phyloP scores from a whole-genome alignment of 2,329 filamentous ascomycete genomes.

The Fusarium sp. region DNA sequence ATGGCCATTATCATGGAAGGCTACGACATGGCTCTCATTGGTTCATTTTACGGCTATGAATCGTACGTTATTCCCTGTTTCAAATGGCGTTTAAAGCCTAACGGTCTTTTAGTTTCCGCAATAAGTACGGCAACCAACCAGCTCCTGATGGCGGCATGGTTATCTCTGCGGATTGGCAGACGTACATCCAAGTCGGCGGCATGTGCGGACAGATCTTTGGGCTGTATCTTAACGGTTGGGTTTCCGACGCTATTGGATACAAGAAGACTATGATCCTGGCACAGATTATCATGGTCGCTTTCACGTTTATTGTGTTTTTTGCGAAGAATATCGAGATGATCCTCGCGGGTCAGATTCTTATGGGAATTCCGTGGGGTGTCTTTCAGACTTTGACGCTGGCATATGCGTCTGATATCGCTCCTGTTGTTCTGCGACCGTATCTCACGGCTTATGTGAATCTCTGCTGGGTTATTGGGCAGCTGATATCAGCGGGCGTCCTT shows the following conservation, averaged over 20 bases:
- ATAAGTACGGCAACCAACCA: conserved; percentile 58
- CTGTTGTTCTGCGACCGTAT: conserved; percentile 63
- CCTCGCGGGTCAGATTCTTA: conserved; percentile 66
- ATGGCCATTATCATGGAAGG: conserved; percentile 56
- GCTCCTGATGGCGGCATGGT: conserved; percentile 31
- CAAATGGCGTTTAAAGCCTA: neutral
- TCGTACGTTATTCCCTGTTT: conserved; percentile 15
- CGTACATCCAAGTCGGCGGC: conserved; percentile 51
- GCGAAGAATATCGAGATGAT: conserved; percentile 64
- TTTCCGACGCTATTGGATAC: conserved; percentile 71
- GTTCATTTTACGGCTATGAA: conserved; percentile 55
- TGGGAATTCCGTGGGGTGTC: conserved; percentile 66
- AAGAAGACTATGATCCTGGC: conserved; percentile 68
- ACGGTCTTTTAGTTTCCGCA: conserved; percentile 50
- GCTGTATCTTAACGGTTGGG: conserved; percentile 68
- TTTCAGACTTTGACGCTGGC: conserved; percentile 66
- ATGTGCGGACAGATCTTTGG: conserved; percentile 72
- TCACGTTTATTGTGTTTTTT: conserved; percentile 70
- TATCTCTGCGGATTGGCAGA: conserved; percentile 46
- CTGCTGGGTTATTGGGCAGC: conserved; percentile 62
- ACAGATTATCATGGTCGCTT: conserved; percentile 61
- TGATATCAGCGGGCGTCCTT: conserved; percentile 56
- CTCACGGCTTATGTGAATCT: conserved; percentile 61
- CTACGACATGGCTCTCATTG: conserved; percentile 55
- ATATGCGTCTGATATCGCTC: conserved; percentile 75